Conservation (phyloP, 2,329 filamentous ascomycete genomes). For the Penicillium thymicola region DNA sequence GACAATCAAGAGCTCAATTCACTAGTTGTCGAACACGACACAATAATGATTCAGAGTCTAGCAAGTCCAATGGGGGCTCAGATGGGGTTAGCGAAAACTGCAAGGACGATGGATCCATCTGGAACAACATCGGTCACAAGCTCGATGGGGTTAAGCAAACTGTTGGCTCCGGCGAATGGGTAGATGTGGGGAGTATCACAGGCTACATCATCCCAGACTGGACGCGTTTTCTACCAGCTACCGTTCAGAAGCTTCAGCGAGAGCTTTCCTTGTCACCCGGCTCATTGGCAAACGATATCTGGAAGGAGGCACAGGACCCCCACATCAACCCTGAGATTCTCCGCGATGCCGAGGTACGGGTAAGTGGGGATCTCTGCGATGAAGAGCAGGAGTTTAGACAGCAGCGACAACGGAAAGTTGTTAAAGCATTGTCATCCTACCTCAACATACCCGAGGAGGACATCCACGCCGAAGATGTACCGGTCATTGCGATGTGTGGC, state of each 20-base stretch:
- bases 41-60: constrained; percentile 13
- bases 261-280: constrained; percentile 86
- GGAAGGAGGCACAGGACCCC: constrained; percentile 84
- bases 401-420: constrained; percentile 66
- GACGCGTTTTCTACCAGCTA: constrained; percentile 71
- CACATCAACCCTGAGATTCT: constrained; percentile 81
- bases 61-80: not conserved
- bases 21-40: constrained; percentile 20
- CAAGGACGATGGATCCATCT: constrained; percentile 38
- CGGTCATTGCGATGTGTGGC: constrained; percentile 88
- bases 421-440: constrained; percentile 75
- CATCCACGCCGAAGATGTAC: constrained; percentile 89
- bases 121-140: constrained; percentile 51
- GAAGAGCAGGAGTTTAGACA: constrained; percentile 75
- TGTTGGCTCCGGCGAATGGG: constrained; percentile 42
- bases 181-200: constrained; percentile 56
- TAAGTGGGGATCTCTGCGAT: constrained; percentile 74
- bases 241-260: constrained; percentile 76
- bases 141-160: constrained; percentile 41
- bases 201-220: constrained; percentile 77
- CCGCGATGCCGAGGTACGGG: constrained; percentile 75
- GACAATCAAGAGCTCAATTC: constrained; percentile 23
- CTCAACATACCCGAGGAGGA: constrained; percentile 72
- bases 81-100: constrained; percentile 7
- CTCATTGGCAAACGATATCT: constrained; percentile 87